Conservation (phyloP, 106 monocot genomes). For the Dactylorhiza incarnata region DNA sequence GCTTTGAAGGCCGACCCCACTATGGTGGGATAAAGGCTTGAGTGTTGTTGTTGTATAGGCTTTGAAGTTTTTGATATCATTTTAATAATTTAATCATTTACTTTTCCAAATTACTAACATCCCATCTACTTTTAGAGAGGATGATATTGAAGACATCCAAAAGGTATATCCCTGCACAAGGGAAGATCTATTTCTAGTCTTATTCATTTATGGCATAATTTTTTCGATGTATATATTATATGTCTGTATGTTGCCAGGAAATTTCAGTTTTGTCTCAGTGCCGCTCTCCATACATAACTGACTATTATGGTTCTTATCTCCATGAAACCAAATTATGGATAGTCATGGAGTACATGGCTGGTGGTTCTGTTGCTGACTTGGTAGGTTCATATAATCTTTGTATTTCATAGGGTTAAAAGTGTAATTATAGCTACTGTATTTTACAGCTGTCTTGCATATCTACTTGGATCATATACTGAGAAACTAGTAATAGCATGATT, state of each 20-base stretch:
- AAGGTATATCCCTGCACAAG: slow-evolving; percentile 45
- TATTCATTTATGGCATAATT: not conserved
- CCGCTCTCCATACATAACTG: slow-evolving; percentile 87
- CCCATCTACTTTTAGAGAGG: slow-evolving; percentile 49
- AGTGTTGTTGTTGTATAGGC: too few relatives aligned
- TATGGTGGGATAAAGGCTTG: too few relatives aligned
- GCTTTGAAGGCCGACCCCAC: too few relatives aligned
- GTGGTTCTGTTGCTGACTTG: slow-evolving; percentile 90
- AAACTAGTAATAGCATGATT: too few relatives aligned
- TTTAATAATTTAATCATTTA: slow-evolving; percentile 1
- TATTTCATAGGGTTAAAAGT: not conserved
- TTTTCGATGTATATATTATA: not conserved
- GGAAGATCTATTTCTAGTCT: not conserved
- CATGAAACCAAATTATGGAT: slow-evolving; percentile 93
- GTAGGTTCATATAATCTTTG: slow-evolving; percentile 26
- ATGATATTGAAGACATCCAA: slow-evolving; percentile 98
- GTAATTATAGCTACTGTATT: too few relatives aligned
- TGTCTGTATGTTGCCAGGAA: slow-evolving; percentile 50
- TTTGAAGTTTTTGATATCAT: not conserved
- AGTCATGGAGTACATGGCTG: slow-evolving; percentile 98
- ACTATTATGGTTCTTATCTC: slow-evolving; percentile 93
- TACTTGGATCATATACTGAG: too few relatives aligned
- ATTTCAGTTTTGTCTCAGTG: slow-evolving; percentile 91
- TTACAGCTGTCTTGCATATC: too few relatives aligned
- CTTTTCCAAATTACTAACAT: slow-evolving; percentile 4